Evolutionary conservation across 306 rosid species (phyloP), one percentile per base, ranked within the genome.

Genomic region (Neltuma alba): DNA sequence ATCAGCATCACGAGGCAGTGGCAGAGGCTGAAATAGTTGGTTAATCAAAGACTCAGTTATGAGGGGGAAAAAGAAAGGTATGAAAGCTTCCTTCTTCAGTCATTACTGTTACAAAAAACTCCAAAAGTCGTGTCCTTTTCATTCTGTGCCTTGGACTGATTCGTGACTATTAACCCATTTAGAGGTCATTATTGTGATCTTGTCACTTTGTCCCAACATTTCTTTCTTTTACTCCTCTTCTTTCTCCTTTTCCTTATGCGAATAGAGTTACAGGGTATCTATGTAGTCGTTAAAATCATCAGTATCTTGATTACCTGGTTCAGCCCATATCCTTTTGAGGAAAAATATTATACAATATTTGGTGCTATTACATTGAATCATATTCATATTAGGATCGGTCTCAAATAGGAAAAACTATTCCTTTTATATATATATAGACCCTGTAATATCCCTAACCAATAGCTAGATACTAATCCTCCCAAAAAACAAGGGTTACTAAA

Each of bases 161-260:
- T 64, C 71, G 50, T 65, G 37, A 83, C 52, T 75, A 50, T 38
- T 44, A 47, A 75, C 75, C 85, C 81, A 69, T 75, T 75, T n/a
- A 48, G 63, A 18, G 20, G 75, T 75, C 78, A 79, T 83, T 68
- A 83, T 75, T 79, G 81, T 60, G 64, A 75, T 61, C 54, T 50
- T 60, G 81, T 74, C 83, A 38, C 86, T 79, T 74, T 83, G 83
- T 79, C 70, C 20, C 70, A 3, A 4, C 7, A 60, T 60, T 60
- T 28, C 66, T 54, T 21, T 21, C 61, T 54, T 21, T 21, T 52
- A 52, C 58, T 45, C 52, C 61, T 21, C 27, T 7, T 10, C 16
- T n/a, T n/a, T n/a, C 33, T 25, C 21, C 23, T 34, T 33, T 64
- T 16, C 34, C 40, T 34, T 2, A 9, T 18, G 14, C 23, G 33